Percentiles rank a stretch among this genome's conserved stretches.
phyloP scores from a whole-genome alignment of 2,329 filamentous ascomycete species.

The Cladosporium phlei region DNA sequence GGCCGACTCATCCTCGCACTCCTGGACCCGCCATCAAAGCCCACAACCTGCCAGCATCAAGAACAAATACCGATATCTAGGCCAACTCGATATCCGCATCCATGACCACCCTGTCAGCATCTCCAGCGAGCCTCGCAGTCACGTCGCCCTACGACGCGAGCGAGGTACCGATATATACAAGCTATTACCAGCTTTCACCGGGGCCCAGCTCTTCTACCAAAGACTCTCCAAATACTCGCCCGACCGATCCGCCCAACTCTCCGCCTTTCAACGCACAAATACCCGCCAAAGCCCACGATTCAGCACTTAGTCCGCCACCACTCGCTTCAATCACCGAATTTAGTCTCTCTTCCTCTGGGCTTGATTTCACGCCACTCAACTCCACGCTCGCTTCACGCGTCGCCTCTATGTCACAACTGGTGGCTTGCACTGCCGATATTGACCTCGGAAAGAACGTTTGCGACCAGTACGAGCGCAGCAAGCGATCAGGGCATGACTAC shows the following conservation, averaged over 20 bases:
- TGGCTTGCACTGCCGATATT: not conserved
- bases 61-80: too few relatives aligned
- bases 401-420: not conserved
- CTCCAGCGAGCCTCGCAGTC: not conserved
- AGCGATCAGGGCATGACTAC: not conserved
- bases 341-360: not conserved
- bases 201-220: too few relatives aligned
- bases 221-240: too few relatives aligned
- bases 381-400: not conserved
- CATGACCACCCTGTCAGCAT: not conserved
- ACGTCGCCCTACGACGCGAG: too few relatives aligned
- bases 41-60: too few relatives aligned
- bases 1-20: too few relatives aligned
- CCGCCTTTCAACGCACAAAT: not conserved
- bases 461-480: not conserved
- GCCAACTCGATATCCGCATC: too few relatives aligned
- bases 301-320: not conserved
- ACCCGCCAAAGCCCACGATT: not conserved
- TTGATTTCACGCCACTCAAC: not conserved
- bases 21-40: too few relatives aligned
- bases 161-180: too few relatives aligned
- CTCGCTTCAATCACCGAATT: not conserved
- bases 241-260: too few relatives aligned
- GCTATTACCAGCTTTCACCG: too few relatives aligned
- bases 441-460: not conserved